Percentiles rank a stretch among this genome's conserved stretches.
Evolutionary conservation across 2,329 filamentous ascomycete species (phyloP).

Genomic region (Fusarium gaditjirri): DNA sequence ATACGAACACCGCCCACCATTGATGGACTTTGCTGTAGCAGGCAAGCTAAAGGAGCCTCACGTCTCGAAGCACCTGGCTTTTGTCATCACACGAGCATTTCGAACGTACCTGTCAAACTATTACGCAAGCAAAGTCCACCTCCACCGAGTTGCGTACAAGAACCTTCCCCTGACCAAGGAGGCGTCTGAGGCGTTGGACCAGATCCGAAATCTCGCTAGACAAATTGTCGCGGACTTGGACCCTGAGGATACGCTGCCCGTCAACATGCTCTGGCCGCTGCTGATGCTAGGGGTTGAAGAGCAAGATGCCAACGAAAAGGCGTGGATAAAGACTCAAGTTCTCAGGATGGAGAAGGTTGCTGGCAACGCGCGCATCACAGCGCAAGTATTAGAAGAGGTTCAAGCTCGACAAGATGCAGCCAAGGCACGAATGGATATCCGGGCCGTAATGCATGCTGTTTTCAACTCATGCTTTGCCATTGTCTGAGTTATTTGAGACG

Average conservation of each 20-base stretch:
- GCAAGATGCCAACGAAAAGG: conserved; percentile 58
- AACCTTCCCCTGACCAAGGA: conserved; percentile 63
- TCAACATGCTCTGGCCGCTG: conserved; percentile 67
- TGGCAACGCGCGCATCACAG: conserved; percentile 57
- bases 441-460: conserved; percentile 58
- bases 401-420: conserved; percentile 55
- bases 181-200: conserved; percentile 57
- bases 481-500: conserved; percentile 44
- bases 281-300: conserved; percentile 67
- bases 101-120: conserved; percentile 67
- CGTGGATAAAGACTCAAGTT: conserved; percentile 63
- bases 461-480: conserved; percentile 66
- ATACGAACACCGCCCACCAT: conserved; percentile 60
- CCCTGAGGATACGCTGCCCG: conserved; percentile 59
- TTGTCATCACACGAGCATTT: conserved; percentile 63
- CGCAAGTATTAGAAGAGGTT: conserved; percentile 58
- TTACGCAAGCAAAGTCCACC: conserved; percentile 64
- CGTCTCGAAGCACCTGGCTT: conserved; percentile 60
- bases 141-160: conserved; percentile 67
- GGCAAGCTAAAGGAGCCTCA: conserved; percentile 61
- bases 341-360: conserved; percentile 58
- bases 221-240: conserved; percentile 55
- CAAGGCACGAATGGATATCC: conserved; percentile 56
- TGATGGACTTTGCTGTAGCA: conserved; percentile 67
- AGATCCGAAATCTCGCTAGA: conserved; percentile 59